Evolutionary conservation across 73 alveolate species (phyloP), one percentile per base, ranked within the genome.

Genomic region (Uronychia binucleata): DNA sequence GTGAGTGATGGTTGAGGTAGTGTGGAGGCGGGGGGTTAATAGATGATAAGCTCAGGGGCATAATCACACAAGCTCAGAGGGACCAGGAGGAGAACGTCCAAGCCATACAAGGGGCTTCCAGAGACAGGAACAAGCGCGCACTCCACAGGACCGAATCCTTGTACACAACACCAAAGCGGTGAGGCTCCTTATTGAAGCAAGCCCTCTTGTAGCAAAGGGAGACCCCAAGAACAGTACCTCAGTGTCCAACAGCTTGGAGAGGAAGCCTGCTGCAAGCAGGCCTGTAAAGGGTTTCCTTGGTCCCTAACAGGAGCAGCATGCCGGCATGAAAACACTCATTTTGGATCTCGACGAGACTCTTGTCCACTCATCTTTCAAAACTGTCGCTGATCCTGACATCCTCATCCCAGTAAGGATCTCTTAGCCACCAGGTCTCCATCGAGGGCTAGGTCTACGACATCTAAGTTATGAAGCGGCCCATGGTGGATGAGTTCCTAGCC

Each of bases 261-360:
- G 67, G 19, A 46, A 46, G 19, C n/a, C 67, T 46, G 67, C 67
- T 19, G 19, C 19, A 46, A 11, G n/a, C 5, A 46, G 19, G 67
- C 67, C 5, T 46, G 19, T 5, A 46, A 19, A 11, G 29, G 91
- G 86, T 0, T 34, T 81, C 25, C 59, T 87, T 32, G 93, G 93
- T 1, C 93, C 93, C 0, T 57, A 81, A 58, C 58, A 31, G 26
- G 86, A 60, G 13, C 5, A 27, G 1, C 35, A 75, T 31, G 67
- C 29, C 26, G 94, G 95, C 0, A 89, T 59, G 79, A 89, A 85
- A 58, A 89, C 95, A 33, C 79, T 89, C 0, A 59, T 79, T 58
- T 83, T 89, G 1, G 95, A 89, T 75, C 33, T 90, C 34, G 95
- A 90, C 75, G 95, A 90, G 77, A 90, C 95, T 1, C 75, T 90